Evolutionary conservation across 257 asterid genomes (phyloP), one percentile per base, ranked within the genome.

Genomic region (Striga asiatica): DNA sequence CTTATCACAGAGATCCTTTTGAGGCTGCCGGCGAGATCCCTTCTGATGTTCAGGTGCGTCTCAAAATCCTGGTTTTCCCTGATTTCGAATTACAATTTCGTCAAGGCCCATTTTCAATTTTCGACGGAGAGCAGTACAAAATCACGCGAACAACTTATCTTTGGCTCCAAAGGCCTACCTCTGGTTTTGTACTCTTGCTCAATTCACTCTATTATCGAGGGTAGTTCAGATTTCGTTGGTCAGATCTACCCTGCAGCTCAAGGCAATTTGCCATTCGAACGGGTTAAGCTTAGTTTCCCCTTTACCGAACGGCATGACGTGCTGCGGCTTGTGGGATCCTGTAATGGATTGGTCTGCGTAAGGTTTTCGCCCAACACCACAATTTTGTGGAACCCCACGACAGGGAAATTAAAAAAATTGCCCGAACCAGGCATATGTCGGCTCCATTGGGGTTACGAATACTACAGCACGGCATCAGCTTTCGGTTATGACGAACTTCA

Each of bases 401-500:
- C 61, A 6, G 20, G 52, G 32, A 57, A 57, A 56, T 18, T 24
- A 1, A 62, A 18, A 25, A 5, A 11, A 8, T 4, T 69, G 55
- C 66, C 58, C 0, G 46, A 27, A 7, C 50, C 66, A n/a, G 70
- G 52, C 27, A 50, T 52, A 12, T 16, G 9, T 56, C n/a, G n/a
- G n/a, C n/a, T n/a, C n/a, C n/a, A n/a, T n/a, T 3, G 28, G 56
- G 24, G 42, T n/a, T 25, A 11, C 2, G 56, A 56, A 1, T 56
- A 17, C 24, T 37, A 6, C 21, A 2, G 35, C n/a, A 12, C 31
- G 0, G 1, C 54, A 13, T 62, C 0, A 22, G 70, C 56, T 24
- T 57, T 69, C 35, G 66, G 58, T 43, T 63, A 56, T 24, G 70
- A 69, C 8, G 70, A 69, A 23, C 37, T 62, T 43, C 65, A 69